Evolutionary conservation across 768 basidiomycete species (phyloP).

Genomic region (Mycena leptocephala): DNA sequence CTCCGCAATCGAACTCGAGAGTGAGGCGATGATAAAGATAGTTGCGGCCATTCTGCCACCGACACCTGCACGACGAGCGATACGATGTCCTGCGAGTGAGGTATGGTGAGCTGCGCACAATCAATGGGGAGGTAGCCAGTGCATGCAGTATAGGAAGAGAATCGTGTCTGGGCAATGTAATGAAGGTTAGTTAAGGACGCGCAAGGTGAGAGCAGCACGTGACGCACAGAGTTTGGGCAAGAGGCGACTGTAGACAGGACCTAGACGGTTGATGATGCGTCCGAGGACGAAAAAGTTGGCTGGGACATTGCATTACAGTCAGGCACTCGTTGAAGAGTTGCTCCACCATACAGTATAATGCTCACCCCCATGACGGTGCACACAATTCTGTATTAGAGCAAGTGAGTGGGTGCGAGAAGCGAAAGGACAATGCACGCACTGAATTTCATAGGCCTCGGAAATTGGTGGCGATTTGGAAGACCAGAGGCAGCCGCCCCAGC

Average conservation of each 20-base stretch:
- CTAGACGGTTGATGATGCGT: slow-evolving; percentile 59
- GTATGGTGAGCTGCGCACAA: not conserved
- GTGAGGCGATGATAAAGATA: no score
- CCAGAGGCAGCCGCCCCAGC: no score
- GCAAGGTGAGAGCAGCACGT: no score
- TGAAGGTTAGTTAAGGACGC: no score
- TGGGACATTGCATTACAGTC: not conserved
- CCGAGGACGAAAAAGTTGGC: slow-evolving; percentile 69
- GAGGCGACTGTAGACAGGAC: slow-evolving; percentile 66
- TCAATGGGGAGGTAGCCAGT: no score
- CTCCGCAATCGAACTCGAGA: no score
- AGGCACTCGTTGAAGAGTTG: not conserved
- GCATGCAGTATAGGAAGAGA: no score
- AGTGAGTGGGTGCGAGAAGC: no score
- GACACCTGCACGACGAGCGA: slow-evolving; percentile 75
- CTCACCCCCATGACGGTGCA: no score
- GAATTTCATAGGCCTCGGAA: slow-evolving; percentile 57
- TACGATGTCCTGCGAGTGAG: slow-evolving; percentile 60
- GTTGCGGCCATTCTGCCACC: slow-evolving; percentile 72
- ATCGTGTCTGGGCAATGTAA: no score
- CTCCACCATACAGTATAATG: not conserved
- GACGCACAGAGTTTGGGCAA: slow-evolving; percentile 57
- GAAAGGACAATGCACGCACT: slow-evolving; percentile 48
- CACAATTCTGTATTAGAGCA: no score
- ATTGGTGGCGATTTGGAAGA: slow-evolving; percentile 31